Conservation (phyloP, 1,284 basidiomycete species). For the Heterobasidion irregulare region DNA sequence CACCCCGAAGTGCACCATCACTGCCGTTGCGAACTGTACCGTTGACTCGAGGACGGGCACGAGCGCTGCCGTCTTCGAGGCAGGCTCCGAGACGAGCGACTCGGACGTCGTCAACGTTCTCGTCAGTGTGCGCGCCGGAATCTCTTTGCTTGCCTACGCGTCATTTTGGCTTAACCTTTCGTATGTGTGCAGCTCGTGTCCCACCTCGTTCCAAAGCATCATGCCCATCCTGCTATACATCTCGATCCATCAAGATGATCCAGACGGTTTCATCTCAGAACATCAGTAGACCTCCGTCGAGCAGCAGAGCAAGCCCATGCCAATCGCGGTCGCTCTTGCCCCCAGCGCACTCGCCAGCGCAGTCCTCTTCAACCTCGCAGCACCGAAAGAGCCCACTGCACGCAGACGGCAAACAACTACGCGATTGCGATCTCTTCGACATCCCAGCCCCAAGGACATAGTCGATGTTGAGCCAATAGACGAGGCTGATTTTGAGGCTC, state of each 20-base stretch:
- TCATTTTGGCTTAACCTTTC: not conserved
- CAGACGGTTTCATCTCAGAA: constrained; percentile 81
- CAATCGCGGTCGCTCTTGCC: constrained; percentile 43
- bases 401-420: constrained; percentile 20
- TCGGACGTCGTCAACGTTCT: constrained; percentile 71
- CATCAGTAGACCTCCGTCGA: too few species aligned
- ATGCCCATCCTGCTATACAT: constrained; percentile 98
- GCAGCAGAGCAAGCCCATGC: constrained; percentile 17
- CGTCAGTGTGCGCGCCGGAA: constrained; percentile 64
- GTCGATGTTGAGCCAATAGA: constrained; percentile 73
- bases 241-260: constrained; percentile 93
- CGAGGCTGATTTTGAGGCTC: constrained; percentile 63
- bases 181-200: constrained; percentile 49
- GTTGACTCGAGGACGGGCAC: constrained; percentile 56
- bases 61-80: constrained; percentile 71
- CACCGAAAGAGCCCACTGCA: constrained; percentile 36
- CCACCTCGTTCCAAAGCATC: constrained; percentile 97
- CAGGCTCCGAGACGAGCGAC: constrained; percentile 50
- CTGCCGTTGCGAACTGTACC: constrained; percentile 71
- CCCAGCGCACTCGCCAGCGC: constrained; percentile 36
- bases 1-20: constrained; percentile 67
- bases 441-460: constrained; percentile 64
- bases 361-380: constrained; percentile 28
- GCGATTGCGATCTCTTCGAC: constrained; percentile 65
- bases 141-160: not conserved